A percentile compares a stretch with the other conserved stretches of the same genome.
Conservation (phyloP, 805 yeast genomes). For the Ogataea siamensis region DNA sequence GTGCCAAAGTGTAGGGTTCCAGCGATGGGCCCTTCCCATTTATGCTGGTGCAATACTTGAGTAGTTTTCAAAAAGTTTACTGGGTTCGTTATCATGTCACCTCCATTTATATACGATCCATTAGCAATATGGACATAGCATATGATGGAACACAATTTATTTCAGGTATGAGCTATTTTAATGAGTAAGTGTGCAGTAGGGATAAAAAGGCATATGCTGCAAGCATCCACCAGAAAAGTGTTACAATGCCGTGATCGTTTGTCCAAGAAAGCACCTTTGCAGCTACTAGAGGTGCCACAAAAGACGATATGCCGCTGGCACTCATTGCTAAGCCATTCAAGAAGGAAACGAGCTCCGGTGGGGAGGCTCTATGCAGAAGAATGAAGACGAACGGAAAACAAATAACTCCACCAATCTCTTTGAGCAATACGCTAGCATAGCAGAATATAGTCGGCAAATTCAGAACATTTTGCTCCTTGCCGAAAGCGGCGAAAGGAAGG, state of each 20-base stretch:
- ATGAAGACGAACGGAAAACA: conserved; percentile 52
- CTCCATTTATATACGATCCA: too few species aligned
- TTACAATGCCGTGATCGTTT: not conserved
- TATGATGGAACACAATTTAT: too few species aligned
- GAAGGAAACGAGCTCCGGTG: conserved; percentile 52
- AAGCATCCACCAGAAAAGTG: conserved; percentile 3
- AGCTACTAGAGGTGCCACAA: conserved; percentile 55
- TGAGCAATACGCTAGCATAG: conserved; percentile 21
- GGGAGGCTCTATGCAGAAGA: conserved; percentile 53
- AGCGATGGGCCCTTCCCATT: too few species aligned
- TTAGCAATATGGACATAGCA: too few species aligned
- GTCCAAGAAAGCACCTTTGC: conserved; percentile 33
- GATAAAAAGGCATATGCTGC: not conserved
- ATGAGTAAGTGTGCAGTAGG: not conserved
- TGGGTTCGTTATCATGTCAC: too few species aligned
- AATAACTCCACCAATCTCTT: conserved; percentile 40
- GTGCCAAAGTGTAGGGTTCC: too few species aligned
- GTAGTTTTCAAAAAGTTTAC: too few species aligned
- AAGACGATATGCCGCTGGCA: conserved; percentile 50
- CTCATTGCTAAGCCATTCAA: conserved; percentile 59
- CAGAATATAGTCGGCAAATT: conserved; percentile 24
- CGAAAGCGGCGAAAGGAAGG: conserved; percentile 47
- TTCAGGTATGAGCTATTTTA: too few species aligned
- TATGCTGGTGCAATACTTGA: too few species aligned
- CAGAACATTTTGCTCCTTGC: conserved; percentile 24